phyloP scores from a whole-genome alignment of 2,329 filamentous ascomycete genomes.

The Colletotrichum endophyticum region DNA sequence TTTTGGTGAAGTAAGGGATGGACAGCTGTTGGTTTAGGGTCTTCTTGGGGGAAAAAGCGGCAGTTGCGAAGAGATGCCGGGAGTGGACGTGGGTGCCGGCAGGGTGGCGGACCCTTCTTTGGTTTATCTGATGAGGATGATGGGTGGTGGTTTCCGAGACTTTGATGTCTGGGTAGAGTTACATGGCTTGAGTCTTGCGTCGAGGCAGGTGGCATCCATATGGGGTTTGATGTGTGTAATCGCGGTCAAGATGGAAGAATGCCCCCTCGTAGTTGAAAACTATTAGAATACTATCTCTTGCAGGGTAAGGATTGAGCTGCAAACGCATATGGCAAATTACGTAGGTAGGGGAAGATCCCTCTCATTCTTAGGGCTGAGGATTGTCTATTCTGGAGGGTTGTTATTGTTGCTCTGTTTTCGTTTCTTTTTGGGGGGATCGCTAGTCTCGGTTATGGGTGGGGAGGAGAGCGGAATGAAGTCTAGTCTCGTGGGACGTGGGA shows the following conservation, averaged over 20 bases:
- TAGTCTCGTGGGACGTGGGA: not conserved
- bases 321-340: not conserved
- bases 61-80: not conserved
- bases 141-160: not conserved
- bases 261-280: not conserved
- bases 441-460: not conserved
- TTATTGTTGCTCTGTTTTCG: not conserved
- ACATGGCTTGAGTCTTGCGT: not conserved
- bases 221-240: not conserved
- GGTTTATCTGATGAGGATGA: not conserved
- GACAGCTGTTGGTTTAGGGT: not conserved
- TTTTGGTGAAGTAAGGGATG: not conserved
- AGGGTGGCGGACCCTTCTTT: not conserved
- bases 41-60: fast-evolving
- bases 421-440: not conserved
- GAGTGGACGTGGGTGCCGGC: not conserved
- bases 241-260: not conserved
- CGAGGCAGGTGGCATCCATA: not conserved
- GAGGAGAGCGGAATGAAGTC: not conserved
- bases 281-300: not conserved
- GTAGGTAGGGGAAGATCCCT: not conserved
- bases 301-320: not conserved
- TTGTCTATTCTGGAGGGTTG: not conserved
- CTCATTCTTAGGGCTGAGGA: not conserved
- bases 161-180: not conserved